Conservation (phyloP, 225 moss, liverwort and hornwort species). For the Anthoceros angustus region DNA sequence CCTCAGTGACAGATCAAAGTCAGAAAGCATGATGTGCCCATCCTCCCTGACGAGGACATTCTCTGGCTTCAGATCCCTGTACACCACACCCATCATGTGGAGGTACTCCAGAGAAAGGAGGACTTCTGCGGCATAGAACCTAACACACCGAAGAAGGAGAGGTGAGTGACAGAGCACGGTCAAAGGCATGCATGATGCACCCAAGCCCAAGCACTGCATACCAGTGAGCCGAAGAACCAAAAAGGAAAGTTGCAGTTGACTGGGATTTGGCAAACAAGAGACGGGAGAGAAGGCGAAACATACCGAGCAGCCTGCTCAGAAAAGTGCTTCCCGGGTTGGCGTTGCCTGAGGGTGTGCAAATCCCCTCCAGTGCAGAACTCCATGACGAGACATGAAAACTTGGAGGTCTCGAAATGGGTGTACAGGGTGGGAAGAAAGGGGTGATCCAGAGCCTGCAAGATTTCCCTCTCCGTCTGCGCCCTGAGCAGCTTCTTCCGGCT, state of each 20-base stretch:
- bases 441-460: slow-evolving; percentile 76
- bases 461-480: slow-evolving; percentile 86
- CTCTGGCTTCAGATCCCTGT: slow-evolving; percentile 86
- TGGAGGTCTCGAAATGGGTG: slow-evolving; percentile 83
- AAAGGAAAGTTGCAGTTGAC: no score
- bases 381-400: slow-evolving; percentile 93
- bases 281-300: neutral
- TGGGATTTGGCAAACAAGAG: no score
- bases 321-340: slow-evolving; percentile 73
- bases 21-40: slow-evolving; percentile 96
- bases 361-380: slow-evolving; percentile 98
- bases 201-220: neutral
- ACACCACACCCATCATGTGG: slow-evolving; percentile 99
- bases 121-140: slow-evolving; percentile 92
- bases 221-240: no score
- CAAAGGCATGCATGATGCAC: neutral
- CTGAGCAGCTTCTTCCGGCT: slow-evolving; percentile 72
- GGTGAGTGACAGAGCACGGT: neutral
- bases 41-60: slow-evolving; percentile 90
- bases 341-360: slow-evolving; percentile 79
- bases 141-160: slow-evolving; percentile 10
- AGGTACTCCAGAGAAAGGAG: slow-evolving; percentile 79
- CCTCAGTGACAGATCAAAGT: slow-evolving; percentile 75
- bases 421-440: slow-evolving; percentile 91
- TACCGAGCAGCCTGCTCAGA: slow-evolving; percentile 76